A percentile compares a stretch with the other conserved stretches of the same genome.
Evolutionary conservation across 2,329 filamentous ascomycete genomes (phyloP).

Genomic region (Gaeumannomyces tritici): DNA sequence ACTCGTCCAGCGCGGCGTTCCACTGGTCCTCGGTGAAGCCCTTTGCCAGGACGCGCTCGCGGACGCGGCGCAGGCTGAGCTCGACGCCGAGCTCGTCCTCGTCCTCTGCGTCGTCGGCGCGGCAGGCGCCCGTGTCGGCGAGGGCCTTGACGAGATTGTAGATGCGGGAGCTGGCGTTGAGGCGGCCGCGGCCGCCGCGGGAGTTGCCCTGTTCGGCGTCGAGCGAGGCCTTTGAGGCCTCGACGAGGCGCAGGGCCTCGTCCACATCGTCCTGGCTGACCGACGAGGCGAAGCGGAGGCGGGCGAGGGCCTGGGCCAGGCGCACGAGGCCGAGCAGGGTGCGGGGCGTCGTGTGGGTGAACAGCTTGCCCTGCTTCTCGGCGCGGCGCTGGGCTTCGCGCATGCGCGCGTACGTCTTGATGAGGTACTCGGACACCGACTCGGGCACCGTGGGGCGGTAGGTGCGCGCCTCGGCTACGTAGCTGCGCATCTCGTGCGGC

Average conservation of each 20-base stretch:
- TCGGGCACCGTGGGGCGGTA: slow-evolving; percentile 82
- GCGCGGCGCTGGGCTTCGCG: slow-evolving; percentile 86
- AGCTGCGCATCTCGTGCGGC: slow-evolving; percentile 89
- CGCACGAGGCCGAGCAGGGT: slow-evolving; percentile 88
- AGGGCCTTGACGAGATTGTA: slow-evolving; percentile 89
- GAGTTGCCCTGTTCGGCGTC: slow-evolving; percentile 56
- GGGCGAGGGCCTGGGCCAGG: slow-evolving; percentile 85
- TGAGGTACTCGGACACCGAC: slow-evolving; percentile 87
- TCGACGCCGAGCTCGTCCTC: slow-evolving; percentile 49
- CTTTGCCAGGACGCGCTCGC: slow-evolving; percentile 88
- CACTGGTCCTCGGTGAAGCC: slow-evolving; percentile 96
- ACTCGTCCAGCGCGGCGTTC: slow-evolving; percentile 77
- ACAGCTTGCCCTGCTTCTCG: slow-evolving; percentile 84
- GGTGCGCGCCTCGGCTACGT: slow-evolving; percentile 84
- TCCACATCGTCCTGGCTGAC: slow-evolving; percentile 92
- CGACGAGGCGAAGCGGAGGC: slow-evolving; percentile 75
- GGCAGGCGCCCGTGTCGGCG: slow-evolving; percentile 77
- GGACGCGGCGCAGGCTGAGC: slow-evolving; percentile 77
- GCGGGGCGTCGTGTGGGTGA: slow-evolving; percentile 87
- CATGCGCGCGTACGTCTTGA: slow-evolving; percentile 92
- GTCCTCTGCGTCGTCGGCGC: slow-evolving; percentile 55
- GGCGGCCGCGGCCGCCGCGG: slow-evolving; percentile 49
- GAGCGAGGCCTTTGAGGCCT: slow-evolving; percentile 87
- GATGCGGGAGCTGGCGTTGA: slow-evolving; percentile 80
- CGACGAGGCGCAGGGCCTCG: slow-evolving; percentile 81